These are phyloP conservation scores for Bryum argenteum DNA, from an alignment of 225 moss, liverwort and hornwort genomes.

Conservation along the genomic window DNA sequence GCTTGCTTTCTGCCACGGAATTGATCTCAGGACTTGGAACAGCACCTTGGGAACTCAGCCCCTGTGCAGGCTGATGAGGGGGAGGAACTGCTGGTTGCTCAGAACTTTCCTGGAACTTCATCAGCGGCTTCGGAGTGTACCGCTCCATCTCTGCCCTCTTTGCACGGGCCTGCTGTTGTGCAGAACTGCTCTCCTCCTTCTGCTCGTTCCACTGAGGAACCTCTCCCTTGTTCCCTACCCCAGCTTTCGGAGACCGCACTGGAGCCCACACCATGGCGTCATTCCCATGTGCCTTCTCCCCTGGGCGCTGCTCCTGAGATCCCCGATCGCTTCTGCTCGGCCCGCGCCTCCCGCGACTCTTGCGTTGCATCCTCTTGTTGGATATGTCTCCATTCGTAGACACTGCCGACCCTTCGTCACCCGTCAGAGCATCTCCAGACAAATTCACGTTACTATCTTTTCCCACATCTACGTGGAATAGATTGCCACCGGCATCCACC, in stretches of 20 bases:
- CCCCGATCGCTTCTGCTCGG: conserved; percentile 56
- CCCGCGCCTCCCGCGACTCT: conserved; percentile 62
- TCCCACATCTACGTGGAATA: conserved; percentile 27
- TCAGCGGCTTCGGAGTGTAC: conserved; percentile 87
- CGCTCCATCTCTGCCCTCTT: conserved; percentile 94
- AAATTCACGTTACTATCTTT: conserved; percentile 38
- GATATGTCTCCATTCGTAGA: conserved; percentile 73
- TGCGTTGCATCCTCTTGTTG: conserved; percentile 69
- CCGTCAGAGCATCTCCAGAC: conserved; percentile 63
- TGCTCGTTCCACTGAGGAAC: conserved; percentile 32
- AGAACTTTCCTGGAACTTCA: conserved; percentile 72
- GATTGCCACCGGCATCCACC: conserved; percentile 18
- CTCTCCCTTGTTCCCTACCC: conserved; percentile 33
- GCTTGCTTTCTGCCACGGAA: conserved; percentile 33
- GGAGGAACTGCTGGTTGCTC: conserved; percentile 38
- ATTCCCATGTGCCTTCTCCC: conserved; percentile 69
- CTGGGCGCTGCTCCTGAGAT: conserved; percentile 76
- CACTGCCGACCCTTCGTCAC: conserved; percentile 66
- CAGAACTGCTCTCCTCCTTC: conserved; percentile 70
- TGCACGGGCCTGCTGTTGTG: conserved; percentile 63
- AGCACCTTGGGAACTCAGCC: conserved; percentile 5
- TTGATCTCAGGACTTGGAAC: neutral
- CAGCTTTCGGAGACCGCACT: conserved; percentile 65
- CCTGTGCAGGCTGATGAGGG: conserved; percentile 20
- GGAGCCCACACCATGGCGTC: conserved; percentile 98